Base-by-base conservation (phyloP, 257 asterid genomes). In the Coffea canephora region DNA sequence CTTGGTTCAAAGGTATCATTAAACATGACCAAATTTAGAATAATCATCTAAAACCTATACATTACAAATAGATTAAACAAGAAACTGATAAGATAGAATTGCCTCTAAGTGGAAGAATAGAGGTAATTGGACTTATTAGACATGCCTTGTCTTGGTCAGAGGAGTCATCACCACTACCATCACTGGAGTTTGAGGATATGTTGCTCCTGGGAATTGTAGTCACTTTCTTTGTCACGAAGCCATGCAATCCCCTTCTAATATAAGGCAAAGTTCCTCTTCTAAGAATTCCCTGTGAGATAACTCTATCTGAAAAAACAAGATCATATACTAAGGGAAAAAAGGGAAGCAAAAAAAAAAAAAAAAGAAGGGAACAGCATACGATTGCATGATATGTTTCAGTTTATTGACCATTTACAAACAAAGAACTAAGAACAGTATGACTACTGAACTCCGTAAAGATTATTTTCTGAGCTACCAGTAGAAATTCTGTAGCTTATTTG, bases 201-300 rank as follows among this genome's bases (percentile, higher is more conserved):
- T 92, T 93, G 85, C 93, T 85, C 86, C 87, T 88, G 74, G 95
- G 85, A 83, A 86, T 71, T 55, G 83, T 86, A 34, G 62, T 69
- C 41, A 66, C 75, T 83, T 89, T 88, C 89, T 85, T 89, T 25
- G 79, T 57, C 49, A 55, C 57, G 59, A 82, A 69, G 45, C 87
- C 82, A 80, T 55, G 59, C 71, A 85, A 81, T 78, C 81, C 82
- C 71, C 79, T 82, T 79, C 80, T 84, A 16, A 68, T 76, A 65
- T 84, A 77, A 52, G 91, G 81, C 43, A 87, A 81, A 69, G 76
- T 75, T 79, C 85, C 82, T 2, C 34, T 84, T 54, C 75, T 77
- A 27, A 73, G 31, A 76, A 68, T 52, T 54, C 80, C 78, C 55
- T 41, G 86, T 57, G 87, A 77, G 77, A 69, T 77, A 49, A 68